phyloP scores from a whole-genome alignment of 2,329 filamentous ascomycete genomes.

The Xylaria hypoxylon region DNA sequence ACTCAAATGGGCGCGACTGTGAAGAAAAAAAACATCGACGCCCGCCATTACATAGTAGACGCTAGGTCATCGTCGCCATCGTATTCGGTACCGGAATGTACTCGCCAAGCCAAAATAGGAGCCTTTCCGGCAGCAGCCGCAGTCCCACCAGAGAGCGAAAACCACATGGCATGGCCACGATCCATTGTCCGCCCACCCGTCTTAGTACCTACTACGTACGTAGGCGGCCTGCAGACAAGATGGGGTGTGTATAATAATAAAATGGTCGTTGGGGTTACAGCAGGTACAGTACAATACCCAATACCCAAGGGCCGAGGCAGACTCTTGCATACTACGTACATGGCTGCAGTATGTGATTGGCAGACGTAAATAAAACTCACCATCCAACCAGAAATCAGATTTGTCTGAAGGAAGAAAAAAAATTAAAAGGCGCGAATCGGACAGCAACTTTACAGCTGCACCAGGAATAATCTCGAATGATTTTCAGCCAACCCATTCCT shows the following conservation, averaged over 20 bases:
- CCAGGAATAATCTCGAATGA: conserved; percentile 29
- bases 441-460: conserved; percentile 1
- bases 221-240: conserved; percentile 28
- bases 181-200: conserved; percentile 16
- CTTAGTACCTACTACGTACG: background rate
- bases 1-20: background rate
- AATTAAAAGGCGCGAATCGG: conserved; percentile 26
- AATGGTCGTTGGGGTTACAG: conserved; percentile 20
- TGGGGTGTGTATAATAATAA: conserved; percentile 21
- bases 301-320: conserved; percentile 22
- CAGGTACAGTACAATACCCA: conserved; percentile 7
- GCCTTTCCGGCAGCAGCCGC: conserved; percentile 37
- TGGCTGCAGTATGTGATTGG: conserved; percentile 34
- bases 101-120: conserved; percentile 31
- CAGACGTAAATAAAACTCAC: conserved; percentile 29
- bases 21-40: conserved; percentile 2
- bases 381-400: conserved; percentile 30
- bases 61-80: conserved; percentile 16
- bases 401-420: conserved; percentile 1
- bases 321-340: conserved; percentile 22
- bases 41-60: background rate
- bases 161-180: conserved; percentile 37
- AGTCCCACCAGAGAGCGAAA: conserved; percentile 31
- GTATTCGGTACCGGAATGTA: conserved; percentile 23
- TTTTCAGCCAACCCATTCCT: conserved; percentile 26